Conservation (phyloP, 257 asterid species). For the Gynochthodes officinalis region DNA sequence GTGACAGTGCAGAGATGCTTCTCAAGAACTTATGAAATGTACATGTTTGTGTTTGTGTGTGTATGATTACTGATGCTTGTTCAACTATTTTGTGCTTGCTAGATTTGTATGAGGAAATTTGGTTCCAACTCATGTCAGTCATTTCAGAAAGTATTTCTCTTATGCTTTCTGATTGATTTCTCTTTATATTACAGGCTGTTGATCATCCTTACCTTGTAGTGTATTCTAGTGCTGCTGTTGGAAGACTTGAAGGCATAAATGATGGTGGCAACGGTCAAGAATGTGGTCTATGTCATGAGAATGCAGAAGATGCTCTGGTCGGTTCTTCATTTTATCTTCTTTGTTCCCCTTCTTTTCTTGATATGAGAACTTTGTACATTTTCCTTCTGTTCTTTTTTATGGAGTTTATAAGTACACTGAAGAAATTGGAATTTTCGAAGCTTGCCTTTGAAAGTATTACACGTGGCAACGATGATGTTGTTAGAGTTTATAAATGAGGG, state of each 20-base stretch:
- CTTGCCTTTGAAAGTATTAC: background rate
- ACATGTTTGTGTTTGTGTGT: background rate
- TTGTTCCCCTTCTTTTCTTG: background rate
- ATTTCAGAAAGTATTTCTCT: background rate
- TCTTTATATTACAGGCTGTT: conserved; percentile 64
- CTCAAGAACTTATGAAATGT: background rate
- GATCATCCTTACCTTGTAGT: conserved; percentile 97
- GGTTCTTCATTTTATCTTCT: conserved; percentile 25
- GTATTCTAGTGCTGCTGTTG: conserved; percentile 64
- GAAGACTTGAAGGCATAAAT: conserved; percentile 45
- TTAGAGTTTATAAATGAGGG: background rate
- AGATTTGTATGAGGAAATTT: too few species aligned
- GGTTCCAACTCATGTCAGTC: background rate
- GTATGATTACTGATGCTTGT: background rate
- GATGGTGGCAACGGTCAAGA: conserved; percentile 37
- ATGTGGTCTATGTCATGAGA: conserved; percentile 68
- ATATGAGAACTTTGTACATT: background rate
- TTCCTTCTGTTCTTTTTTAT: background rate
- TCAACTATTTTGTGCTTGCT: background rate
- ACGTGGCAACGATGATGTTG: background rate
- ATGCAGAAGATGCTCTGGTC: conserved; percentile 78
- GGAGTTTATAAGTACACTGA: background rate
- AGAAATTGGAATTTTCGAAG: background rate
- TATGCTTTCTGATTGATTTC: conserved; percentile 8
- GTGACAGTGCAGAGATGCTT: background rate